Base-by-base conservation (phyloP, 441 rosid genomes). In the California macrophylla region DNA sequence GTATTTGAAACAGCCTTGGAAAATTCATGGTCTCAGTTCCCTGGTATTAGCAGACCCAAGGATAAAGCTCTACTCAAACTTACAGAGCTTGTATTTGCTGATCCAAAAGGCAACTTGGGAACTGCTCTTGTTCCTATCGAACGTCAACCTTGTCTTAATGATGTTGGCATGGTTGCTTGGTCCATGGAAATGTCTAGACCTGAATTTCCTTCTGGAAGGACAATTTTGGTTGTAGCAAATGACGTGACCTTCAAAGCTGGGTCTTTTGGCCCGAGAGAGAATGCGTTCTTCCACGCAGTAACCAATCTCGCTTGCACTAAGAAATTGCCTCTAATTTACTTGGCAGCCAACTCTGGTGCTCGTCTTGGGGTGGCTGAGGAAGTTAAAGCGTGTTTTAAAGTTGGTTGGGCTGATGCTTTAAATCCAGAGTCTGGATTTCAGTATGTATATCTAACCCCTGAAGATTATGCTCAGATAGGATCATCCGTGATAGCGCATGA, bases 91-190 rank as follows among this genome's bases (percentile, higher is more conserved):
- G 82, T 89, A 73, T 93, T 91, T 85, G 84, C 96, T 66, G 86
- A 79, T 74, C 75, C 69, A 71, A 86, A 83, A 72, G 88, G 92
- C 65, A 79, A 80, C 69, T 84, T 83, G 85, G 96, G 91, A 62
- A 86, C 94, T 68, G 84, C 97, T 70, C 88, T 92, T 70, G 79
- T 85, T 68, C 76, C 78, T 8, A 78, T 78, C 15, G 89, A 92
- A 68, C 87, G 93, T 20, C 79, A 84, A 56, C 89, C 84, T 25
- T 98, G 96, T 66, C 85, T 85, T 58, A 96, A 96, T 64, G 96
- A 93, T 58, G 82, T 91, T 74, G 99, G 99, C 74, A 96, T 96
- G 99, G 96, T 93, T 73, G 98, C 98, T 10, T 96, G 99, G 99
- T 73, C 79, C 83, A 78, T 96, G 87, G 99, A 92, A 76, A 82